Base-by-base conservation (phyloP, 73 alveolate species). In the Paramecium primaurelia region DNA sequence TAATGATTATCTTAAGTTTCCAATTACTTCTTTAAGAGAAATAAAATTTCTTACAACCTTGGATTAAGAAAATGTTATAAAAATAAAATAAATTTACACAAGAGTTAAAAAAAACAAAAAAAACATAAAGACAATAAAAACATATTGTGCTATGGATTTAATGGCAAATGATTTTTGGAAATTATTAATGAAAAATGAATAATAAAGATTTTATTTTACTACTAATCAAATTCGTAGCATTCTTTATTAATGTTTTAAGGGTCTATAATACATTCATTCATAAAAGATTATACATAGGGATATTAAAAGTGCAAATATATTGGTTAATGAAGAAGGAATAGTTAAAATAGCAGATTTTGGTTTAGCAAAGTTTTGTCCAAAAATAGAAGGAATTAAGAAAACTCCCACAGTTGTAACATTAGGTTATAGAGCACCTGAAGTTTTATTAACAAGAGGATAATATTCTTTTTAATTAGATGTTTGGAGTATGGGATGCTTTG, bases 361-460 rank as follows among this genome's bases (percentile, higher is more conserved):
- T 14, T 94, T 96, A 54, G 97, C 99, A 22, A 93, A 97, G 58
- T 90, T 73, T 59, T 64, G 69, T 40, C 85, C 86, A 47, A 47
- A 89, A 36, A 86, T 86, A 8, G 87, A 80, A 10, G 92, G 91
- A 58, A 28, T 42, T 7, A 86, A 91, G 32, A 94, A 93, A 51
- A 96, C 99, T 12, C 96, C 95, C 36, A 90, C 86, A 64, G 99
- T 96, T 2, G 98, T 96, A 6, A 96, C 99, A 20, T 88, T 96
- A 58, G 94, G 98, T 96, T 96, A 96, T 71, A 73, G 99, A 92
- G 97, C 99, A n/a, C 99, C 99, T 7, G 99, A 96, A 85, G 92
- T 96, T 18, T 71, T 96, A 59, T 92, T 96, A 45, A 97, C 97
- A 38, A 88, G 71, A 59, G 92, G 86, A 25, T 40, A 92, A 38